Evolutionary conservation across 2,329 filamentous ascomycete genomes (phyloP).

Genomic region (Penicillium sclerotiorum): DNA sequence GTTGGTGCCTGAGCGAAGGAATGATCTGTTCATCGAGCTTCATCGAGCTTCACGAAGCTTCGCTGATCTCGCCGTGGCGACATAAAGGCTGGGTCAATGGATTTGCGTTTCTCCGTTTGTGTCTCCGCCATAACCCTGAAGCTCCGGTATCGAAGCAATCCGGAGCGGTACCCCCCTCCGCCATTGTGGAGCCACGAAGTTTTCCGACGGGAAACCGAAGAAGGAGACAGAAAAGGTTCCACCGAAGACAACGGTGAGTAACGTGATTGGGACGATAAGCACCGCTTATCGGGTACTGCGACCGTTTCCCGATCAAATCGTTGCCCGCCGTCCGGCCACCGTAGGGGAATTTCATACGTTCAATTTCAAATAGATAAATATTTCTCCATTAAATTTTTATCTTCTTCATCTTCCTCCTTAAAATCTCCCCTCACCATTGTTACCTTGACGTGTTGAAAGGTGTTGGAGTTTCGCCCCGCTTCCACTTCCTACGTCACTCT

Average conservation of each 20-base stretch:
- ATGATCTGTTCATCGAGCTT: too few species aligned
- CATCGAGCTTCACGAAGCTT: too few species aligned
- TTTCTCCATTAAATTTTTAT: neutral
- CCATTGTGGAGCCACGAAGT: slow-evolving; percentile 10
- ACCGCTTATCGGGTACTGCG: neutral
- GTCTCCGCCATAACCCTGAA: slow-evolving; percentile 1
- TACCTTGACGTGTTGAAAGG: slow-evolving; percentile 1
- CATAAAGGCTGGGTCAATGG: too few species aligned
- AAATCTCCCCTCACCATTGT: neutral
- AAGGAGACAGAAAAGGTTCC: neutral
- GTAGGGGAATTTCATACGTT: neutral
- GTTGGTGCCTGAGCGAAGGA: neutral
- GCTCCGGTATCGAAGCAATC: slow-evolving; percentile 3
- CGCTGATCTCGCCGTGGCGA: too few species aligned
- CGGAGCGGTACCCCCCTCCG: neutral
- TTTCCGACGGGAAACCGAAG: slow-evolving; percentile 22
- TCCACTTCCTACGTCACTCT: slow-evolving; percentile 12
- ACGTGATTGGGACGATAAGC: slow-evolving; percentile 7
- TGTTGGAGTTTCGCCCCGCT: slow-evolving; percentile 3
- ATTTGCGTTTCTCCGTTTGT: slow-evolving; percentile 3
- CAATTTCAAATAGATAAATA: neutral
- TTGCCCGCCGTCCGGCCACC: neutral
- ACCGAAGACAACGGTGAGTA: neutral
- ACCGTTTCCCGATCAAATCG: slow-evolving; percentile 1
- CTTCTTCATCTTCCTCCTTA: neutral